Evolutionary conservation across 148 eudicot genomes (phyloP), one percentile per base, ranked within the genome.

Genomic region (Heliosperma pusillum): DNA sequence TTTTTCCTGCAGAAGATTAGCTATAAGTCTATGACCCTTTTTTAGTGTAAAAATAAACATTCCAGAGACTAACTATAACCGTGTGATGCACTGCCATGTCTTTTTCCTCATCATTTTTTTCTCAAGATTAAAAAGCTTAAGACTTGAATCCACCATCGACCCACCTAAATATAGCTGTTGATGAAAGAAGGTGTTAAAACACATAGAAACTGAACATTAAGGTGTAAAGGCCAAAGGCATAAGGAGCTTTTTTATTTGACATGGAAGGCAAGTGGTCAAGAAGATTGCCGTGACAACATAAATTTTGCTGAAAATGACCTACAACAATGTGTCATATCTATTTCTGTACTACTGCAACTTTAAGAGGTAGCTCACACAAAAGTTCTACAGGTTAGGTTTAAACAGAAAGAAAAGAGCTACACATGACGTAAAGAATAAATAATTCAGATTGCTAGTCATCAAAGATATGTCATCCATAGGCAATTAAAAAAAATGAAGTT

Each of bases 1-100:
- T 15, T 64, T 64, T 29, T 19, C 68, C 10, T 64, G 68, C 68
- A 64, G 68, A 64, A 64, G 25, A 62, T 24, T 29, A 64, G 68
- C 20, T 30, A n/a, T n/a, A n/a, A n/a, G n/a, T n/a, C n/a, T n/a
- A 30, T 30, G 68, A 13, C 42, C 10, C 21, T 16, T 65, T 65
- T 65, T 6, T 33, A 29, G 69, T 12, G 11, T 30, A 65, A 30
- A 65, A 19, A 24, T 30, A 22, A 19, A 65, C 45, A 30, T 30
- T 65, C 47, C 27, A 44, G 44, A 22, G 44, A 64, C 15, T 57
- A 33, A 13, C 45, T 45, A 62, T 1, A 9, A 16, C 8, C 44
- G 13, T 33, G 20, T 65, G 69, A 57, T 16, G 22, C 9, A 1
- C 12, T 65, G 42, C 17, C 20, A 6, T 7, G 42, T 63, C 24